Base-by-base conservation (phyloP, 371 early-diverging fungal genomes). In the Batkoa obscura region DNA sequence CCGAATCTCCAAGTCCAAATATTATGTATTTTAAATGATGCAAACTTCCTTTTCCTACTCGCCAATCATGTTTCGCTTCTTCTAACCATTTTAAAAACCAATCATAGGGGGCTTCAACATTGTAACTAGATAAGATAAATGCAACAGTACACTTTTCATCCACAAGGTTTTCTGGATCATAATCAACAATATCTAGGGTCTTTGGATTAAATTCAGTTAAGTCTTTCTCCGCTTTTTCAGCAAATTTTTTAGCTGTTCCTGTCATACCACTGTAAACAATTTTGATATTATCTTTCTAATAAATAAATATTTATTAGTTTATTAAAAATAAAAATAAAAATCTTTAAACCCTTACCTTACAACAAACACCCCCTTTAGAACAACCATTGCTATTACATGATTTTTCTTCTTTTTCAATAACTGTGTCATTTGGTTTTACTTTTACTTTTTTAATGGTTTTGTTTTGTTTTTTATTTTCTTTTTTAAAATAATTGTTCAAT, bases 1-100 rank as follows among this genome's bases (percentile, higher is more conserved):
- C 84, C 0, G 80, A 79, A 61, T 83, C 81, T 12, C 84, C 84
- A 39, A 84, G 63, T 48, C 85, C 84, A 68, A 83, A 85, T 12
- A 87, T 78, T 0, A 82, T 73, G 67, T 72, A 84, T 4, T 74
- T 71, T 36, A 83, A 60, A 42, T 75, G 70, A 55, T 66, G 64
- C 43, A 87, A 63, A 8, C 70, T 69, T 9, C 67, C 67, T 51
- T 74, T 72, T 57, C 75, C 75, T 2, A 84, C 81, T 50, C 84
- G 70, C 68, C 75, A 80, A 59, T 83, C 84, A 58, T 74, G 78
- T 23, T 75, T 68, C 43, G 72, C 59, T 55, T 87, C 84, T 52
- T 76, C 72, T 30, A 82, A 70, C 83, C 83, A 79, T 57, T 73
- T 76, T 41, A 69, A 70, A 58, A 81, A 81, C 80, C 79, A 81